phyloP scores from a whole-genome alignment of 106 monocot species.

The Acorus gramineus region DNA sequence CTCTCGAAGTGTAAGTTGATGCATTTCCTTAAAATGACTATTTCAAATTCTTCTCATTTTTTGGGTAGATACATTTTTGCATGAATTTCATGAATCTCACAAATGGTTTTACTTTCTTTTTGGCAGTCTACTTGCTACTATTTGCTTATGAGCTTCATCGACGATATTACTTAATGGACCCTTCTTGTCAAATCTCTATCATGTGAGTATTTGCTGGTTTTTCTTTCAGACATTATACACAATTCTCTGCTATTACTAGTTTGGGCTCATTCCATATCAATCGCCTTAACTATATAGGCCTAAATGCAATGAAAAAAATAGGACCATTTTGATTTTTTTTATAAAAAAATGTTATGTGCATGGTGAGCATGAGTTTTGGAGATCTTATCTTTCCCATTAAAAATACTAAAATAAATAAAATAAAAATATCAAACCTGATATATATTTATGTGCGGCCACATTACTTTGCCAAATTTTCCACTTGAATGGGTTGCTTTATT shows the following conservation, averaged over 20 bases:
- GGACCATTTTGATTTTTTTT: too few species aligned
- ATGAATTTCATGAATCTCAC: neutral
- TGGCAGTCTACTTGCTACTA: constrained; percentile 64
- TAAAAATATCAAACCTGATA: too few species aligned
- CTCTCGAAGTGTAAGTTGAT: constrained; percentile 55
- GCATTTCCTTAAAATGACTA: neutral
- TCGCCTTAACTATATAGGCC: too few species aligned
- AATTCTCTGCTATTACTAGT: too few species aligned
- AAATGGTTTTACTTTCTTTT: neutral
- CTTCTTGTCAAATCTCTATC: constrained; percentile 41
- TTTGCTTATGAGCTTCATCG: constrained; percentile 83
- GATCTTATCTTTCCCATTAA: too few species aligned
- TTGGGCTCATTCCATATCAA: too few species aligned
- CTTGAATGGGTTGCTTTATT: neutral
- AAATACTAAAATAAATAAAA: too few species aligned
- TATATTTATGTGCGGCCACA: neutral
- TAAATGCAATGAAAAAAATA: too few species aligned
- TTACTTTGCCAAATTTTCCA: neutral
- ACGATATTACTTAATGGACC: constrained; percentile 21
- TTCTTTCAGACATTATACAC: too few species aligned
- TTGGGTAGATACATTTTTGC: neutral
- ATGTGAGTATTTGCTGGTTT: constrained; percentile 38
- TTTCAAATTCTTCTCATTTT: too few species aligned
- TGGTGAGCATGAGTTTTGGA: too few species aligned
- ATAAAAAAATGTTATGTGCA: too few species aligned